phyloP scores from a whole-genome alignment of 2,329 filamentous ascomycete genomes.

The Colletotrichum liaoningense region DNA sequence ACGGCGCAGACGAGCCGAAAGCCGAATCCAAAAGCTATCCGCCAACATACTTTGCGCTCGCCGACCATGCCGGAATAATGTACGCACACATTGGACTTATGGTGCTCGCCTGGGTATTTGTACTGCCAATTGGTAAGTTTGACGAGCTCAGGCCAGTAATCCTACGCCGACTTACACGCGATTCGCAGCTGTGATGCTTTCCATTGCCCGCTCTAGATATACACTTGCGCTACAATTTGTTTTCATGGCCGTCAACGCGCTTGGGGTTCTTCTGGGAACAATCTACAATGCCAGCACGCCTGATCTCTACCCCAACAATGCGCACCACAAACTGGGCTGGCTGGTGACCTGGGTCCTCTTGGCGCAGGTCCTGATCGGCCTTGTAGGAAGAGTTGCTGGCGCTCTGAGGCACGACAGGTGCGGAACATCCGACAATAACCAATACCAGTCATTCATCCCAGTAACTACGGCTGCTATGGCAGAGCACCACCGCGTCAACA shows the following conservation, averaged over 20 bases:
- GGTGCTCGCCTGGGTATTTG: constrained; percentile 77
- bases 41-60: constrained; percentile 70
- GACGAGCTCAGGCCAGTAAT: background rate
- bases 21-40: constrained; percentile 46
- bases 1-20: constrained; percentile 16
- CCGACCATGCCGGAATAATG: constrained; percentile 66
- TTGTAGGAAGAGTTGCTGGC: constrained; percentile 71
- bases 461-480: constrained; percentile 67
- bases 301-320: constrained; percentile 87
- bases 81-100: constrained; percentile 79
- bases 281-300: constrained; percentile 86
- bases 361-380: constrained; percentile 76
- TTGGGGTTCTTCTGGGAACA: constrained; percentile 73
- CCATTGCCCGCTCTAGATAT: constrained; percentile 81
- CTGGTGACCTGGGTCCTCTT: constrained; percentile 77
- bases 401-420: constrained; percentile 4
- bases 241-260: constrained; percentile 72
- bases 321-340: constrained; percentile 93
- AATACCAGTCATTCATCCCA: constrained; percentile 71
- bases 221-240: constrained; percentile 76
- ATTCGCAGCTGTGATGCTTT: constrained; percentile 82
- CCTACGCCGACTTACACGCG: constrained; percentile 15
- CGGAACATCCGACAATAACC: constrained; percentile 44
- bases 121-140: constrained; percentile 77
- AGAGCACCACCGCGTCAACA: constrained; percentile 57